A percentile compares a stretch with the other conserved stretches of the same genome.
phyloP scores from a whole-genome alignment of 2,329 filamentous ascomycete genomes.

The Zasmidium cellare region DNA sequence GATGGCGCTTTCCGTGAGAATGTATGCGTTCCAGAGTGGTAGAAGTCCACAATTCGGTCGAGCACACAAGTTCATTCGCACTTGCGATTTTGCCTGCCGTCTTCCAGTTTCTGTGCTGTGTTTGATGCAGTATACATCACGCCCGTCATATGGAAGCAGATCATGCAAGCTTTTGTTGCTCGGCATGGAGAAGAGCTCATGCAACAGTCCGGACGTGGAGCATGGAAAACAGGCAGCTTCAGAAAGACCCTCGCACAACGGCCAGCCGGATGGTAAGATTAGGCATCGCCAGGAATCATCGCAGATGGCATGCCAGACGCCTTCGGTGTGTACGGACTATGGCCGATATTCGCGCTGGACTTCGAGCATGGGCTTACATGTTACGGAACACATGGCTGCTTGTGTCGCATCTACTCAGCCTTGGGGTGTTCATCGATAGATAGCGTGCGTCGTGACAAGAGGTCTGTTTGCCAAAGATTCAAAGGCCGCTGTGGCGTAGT shows the following conservation, averaged over 20 bases:
- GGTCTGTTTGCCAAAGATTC: not conserved
- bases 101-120: too few relatives aligned
- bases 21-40: not conserved
- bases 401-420: too few relatives aligned
- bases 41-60: not conserved
- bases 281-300: too few relatives aligned
- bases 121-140: not conserved
- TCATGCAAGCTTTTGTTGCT: not conserved
- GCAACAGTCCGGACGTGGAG: not conserved
- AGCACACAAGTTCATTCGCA: too few relatives aligned
- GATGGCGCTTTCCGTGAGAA: not conserved
- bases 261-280: too few relatives aligned
- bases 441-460: not conserved
- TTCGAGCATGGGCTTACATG: too few relatives aligned
- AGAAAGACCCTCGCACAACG: not conserved
- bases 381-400: too few relatives aligned
- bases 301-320: too few relatives aligned
- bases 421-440: too few relatives aligned
- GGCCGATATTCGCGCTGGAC: too few relatives aligned
- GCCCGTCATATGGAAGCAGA: not conserved
- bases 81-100: not conserved
- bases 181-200: not conserved
- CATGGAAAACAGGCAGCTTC: not conserved
- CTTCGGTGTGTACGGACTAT: too few relatives aligned
- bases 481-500: not conserved